These are phyloP conservation scores for Bipolaris gigantea DNA, from an alignment of 2,329 filamentous ascomycete species.

Conservation along the genomic window DNA sequence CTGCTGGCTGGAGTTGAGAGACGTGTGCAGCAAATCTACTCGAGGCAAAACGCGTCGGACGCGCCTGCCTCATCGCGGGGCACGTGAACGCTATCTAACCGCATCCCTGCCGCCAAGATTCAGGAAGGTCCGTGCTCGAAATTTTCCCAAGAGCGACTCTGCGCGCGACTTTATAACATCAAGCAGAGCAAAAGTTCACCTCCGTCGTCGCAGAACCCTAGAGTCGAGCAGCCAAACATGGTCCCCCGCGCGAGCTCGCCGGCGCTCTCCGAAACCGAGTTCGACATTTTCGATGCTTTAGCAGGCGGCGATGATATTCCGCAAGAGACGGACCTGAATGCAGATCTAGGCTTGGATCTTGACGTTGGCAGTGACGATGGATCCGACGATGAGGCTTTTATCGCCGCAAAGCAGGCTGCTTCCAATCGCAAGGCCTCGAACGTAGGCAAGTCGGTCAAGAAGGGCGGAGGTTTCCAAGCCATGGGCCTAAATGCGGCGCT, in stretches of 20 bases:
- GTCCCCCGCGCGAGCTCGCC: conserved; percentile 75
- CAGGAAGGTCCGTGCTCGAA: conserved; percentile 26
- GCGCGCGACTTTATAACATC: conserved; percentile 5
- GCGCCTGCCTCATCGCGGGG: conserved; percentile 27
- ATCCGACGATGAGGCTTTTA: conserved; percentile 79
- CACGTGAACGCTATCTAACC: conserved; percentile 15
- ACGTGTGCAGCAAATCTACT: conserved; percentile 11
- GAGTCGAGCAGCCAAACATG: conserved; percentile 55
- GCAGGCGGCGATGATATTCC: conserved; percentile 62
- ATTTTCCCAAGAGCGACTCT: conserved; percentile 19
- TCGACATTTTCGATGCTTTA: conserved; percentile 82
- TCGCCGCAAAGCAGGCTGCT: conserved; percentile 82
- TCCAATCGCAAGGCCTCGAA: conserved; percentile 85
- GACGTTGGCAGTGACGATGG: conserved; percentile 58
- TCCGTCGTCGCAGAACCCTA: conserved; percentile 6
- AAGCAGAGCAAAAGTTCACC: conserved; percentile 15
- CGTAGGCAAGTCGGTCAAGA: conserved; percentile 82
- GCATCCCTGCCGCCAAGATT: conserved; percentile 32
- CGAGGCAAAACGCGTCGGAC: conserved; percentile 37
- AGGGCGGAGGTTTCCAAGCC: conserved; percentile 93
- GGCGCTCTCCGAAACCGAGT: conserved; percentile 81
- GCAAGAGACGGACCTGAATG: conserved; percentile 42
- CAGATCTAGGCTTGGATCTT: conserved; percentile 42
- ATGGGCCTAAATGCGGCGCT: conserved; percentile 86
- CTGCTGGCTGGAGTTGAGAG: conserved; percentile 11